Base-by-base conservation (phyloP, 768 basidiomycete species). In the Boletellus ananiceps region DNA sequence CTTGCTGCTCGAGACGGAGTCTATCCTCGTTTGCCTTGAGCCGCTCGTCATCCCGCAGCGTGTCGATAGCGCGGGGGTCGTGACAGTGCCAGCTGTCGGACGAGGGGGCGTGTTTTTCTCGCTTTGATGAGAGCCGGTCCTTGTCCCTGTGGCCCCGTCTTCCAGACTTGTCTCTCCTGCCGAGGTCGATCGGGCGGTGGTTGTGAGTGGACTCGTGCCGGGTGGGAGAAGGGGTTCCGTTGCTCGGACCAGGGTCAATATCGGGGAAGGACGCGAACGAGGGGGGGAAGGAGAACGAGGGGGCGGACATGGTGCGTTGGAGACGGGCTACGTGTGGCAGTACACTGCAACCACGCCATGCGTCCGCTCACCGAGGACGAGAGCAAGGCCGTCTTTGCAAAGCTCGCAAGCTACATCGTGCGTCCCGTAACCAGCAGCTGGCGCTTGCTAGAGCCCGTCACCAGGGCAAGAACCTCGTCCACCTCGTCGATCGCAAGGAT, bases 391-490 rank as follows among this genome's bases (percentile, higher is more conserved):
- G 89, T 98, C 13, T 99, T 98, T 61, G 85, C 88, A 35, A 99
- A 99, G 69, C 81, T 99, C 35, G 93, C 96, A 40, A 97, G 96
- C 71, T 99, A 96, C 69, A 89, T 99, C 62, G 92, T 93, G 47
- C 39, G 86, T 74, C 19, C 32, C 31, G 4, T 14, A 14, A 27
- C 8, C 18, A 27, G 6, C 15, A 18, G 25, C 32, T 34, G 29
- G 31, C 46, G 12, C 27, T 29, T 15, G 4, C 43, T 29, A 15
- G 35, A 21, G 38, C 51, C 14, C 38, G 14, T 37, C 14, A 12
- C 16, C 63, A 94, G 92, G 96, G 96, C 53, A 94, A 93, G 70
- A 98, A 98, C 62, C 77, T 99, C 15, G 85, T 98, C 27, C 91
- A 96, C 64, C 79, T 97, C 55, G 90, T 98, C 53, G 95, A 98